Base-by-base conservation (phyloP, 2,329 filamentous ascomycete genomes). In the Thielaviopsis musarum region DNA sequence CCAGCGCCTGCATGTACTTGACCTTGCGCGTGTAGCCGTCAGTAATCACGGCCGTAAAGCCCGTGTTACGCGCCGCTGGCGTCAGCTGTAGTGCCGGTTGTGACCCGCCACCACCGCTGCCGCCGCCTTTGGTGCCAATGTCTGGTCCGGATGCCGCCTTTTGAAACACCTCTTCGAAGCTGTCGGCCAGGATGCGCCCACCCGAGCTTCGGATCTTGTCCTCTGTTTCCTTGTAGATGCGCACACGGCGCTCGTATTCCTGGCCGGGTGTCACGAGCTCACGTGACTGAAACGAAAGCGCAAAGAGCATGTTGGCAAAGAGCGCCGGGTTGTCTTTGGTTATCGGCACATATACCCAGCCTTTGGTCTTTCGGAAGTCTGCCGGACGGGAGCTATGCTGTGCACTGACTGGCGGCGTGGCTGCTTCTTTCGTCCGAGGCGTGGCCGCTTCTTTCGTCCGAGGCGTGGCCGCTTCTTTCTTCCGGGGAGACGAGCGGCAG, bases 1-100 rank as follows among this genome's bases (percentile, higher is more conserved):
- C 91, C 1, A 98, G 79, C 0, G 93, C 93, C 71, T 97, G 91
- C 77, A 97, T 87, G 69, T 93, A 96, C 69, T 97, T 98, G 56
- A 84, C 81, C 63, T 89, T 90, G 54, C 91, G 83, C 6, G 87
- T 93, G 69, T 95, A 87, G 4, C 82, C 80, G 66, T 97, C 88
- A 0, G 91, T 85, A 62, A 98, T 87, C 15, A 97, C 74, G 3
- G 89, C 91, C 0, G 87, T 83, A 67, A 98, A 97, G 0, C 88
- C 85, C 1, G 83, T 74, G 1, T 77, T 71, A 41, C 73, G 66
- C 22, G 79, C 78, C 22, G 74, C 69, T 12, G 74, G 64, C 1
- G 73, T 81, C 0, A 94, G 75, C 1, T 69, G 73, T 19, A 93
- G 57, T 28, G 34, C n/a, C 3, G 54, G 26, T 10, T 59, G 53